Evolutionary conservation across 495 filamentous ascomycete species (phyloP).

Genomic region (Neurospora sp.): DNA sequence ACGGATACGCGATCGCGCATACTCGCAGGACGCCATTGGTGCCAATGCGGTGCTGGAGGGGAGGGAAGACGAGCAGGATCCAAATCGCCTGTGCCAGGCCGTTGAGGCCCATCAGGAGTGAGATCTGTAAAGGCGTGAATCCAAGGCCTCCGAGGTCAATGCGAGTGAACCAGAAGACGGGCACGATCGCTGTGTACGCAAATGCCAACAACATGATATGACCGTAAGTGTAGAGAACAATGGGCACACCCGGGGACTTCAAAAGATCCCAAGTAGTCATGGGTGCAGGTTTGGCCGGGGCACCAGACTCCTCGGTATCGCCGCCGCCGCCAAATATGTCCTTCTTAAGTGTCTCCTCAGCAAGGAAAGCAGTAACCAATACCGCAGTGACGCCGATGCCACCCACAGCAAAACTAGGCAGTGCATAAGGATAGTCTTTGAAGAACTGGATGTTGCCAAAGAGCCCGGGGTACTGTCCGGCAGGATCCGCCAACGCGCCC

Average conservation of each 20-base stretch:
- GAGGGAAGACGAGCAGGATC: conserved; percentile 54
- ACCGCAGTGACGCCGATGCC: conserved; percentile 39
- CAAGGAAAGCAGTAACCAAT: conserved; percentile 34
- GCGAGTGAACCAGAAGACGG: conserved; percentile 53
- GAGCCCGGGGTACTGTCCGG: conserved; percentile 39
- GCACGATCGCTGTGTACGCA: conserved; percentile 52
- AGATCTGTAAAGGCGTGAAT: conserved; percentile 49
- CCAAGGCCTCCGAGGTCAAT: conserved; percentile 47
- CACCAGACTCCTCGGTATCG: conserved; percentile 14
- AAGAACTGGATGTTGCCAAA: conserved; percentile 50
- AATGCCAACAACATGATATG: conserved; percentile 53
- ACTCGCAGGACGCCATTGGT: conserved; percentile 48
- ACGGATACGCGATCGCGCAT: conserved; percentile 45
- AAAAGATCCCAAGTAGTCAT: conserved; percentile 47
- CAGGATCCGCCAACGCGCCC: conserved; percentile 52
- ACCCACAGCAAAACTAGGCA: conserved; percentile 46
- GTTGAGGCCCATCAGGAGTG: conserved; percentile 45
- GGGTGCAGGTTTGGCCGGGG: conserved; percentile 9
- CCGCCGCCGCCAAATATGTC: background rate
- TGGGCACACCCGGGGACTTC: conserved; percentile 47
- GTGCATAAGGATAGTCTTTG: conserved; percentile 51
- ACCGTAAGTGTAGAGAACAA: conserved; percentile 50
- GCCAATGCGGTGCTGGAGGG: conserved; percentile 45
- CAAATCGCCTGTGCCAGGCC: conserved; percentile 53
- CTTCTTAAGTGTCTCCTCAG: conserved; percentile 44